Conservation (phyloP, 345 rosid genomes). For the Populus tremula region DNA sequence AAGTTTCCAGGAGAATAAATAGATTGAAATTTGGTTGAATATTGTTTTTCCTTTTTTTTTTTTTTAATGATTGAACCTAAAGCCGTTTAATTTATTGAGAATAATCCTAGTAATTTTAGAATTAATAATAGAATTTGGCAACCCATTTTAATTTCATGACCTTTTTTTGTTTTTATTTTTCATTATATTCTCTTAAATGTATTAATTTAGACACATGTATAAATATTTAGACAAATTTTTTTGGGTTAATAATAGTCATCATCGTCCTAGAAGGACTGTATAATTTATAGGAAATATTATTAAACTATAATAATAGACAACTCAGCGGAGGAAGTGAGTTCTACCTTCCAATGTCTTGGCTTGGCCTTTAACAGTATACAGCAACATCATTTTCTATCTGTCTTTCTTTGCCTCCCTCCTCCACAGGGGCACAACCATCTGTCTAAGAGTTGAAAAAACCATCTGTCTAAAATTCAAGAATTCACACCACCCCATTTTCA, state of each 20-base stretch:
- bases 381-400: not conserved
- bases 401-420: not conserved
- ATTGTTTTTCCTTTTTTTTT: not conserved
- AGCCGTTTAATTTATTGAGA: not conserved
- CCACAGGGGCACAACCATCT: not conserved
- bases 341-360: not conserved
- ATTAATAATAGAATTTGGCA: not conserved
- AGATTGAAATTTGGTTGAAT: not conserved
- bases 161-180: too few relatives aligned
- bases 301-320: not conserved
- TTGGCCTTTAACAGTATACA: not conserved
- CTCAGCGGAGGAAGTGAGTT: not conserved
- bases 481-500: not conserved
- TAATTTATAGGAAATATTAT: not conserved
- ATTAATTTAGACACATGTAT: too few relatives aligned
- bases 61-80: not conserved
- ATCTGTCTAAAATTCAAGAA: not conserved
- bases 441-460: not conserved
- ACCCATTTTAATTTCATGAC: too few relatives aligned
- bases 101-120: not conserved
- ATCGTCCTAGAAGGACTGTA: not conserved
- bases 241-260: not conserved
- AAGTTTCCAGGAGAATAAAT: not conserved
- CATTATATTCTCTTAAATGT: too few relatives aligned
- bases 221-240: too few relatives aligned